Conservation (phyloP, 305 asterid species). For the Solanum chacoense region DNA sequence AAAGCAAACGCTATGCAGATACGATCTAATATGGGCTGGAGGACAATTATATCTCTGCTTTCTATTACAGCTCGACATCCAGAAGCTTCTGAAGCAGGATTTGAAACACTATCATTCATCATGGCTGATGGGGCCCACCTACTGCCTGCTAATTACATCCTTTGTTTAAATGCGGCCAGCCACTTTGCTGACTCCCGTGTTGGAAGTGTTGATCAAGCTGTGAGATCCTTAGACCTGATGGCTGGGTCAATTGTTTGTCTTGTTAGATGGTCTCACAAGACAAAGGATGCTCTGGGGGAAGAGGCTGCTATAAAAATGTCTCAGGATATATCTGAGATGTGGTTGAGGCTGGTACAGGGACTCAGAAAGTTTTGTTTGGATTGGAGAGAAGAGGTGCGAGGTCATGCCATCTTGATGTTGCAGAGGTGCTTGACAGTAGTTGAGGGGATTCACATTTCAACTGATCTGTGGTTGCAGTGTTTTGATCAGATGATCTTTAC, state of each 20-base stretch:
- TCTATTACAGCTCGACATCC: conserved; percentile 95
- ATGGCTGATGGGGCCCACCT: conserved; percentile 89
- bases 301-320: conserved; percentile 63
- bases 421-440: conserved; percentile 71
- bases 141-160: conserved; percentile 71
- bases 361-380: conserved; percentile 70
- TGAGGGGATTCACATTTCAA: conserved; percentile 50
- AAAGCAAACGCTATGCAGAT: conserved; percentile 90
- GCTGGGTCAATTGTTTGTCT: conserved; percentile 74
- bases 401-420: conserved; percentile 55
- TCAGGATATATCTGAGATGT: conserved; percentile 83
- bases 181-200: conserved; percentile 91
- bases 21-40: conserved; percentile 89
- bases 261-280: conserved; percentile 57
- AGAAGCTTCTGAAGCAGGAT: conserved; percentile 92
- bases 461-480: conserved; percentile 67
- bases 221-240: conserved; percentile 78
- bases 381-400: conserved; percentile 74
- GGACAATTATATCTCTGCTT: conserved; percentile 72
- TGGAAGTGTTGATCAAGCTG: conserved; percentile 60
- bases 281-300: conserved; percentile 60
- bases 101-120: conserved; percentile 65
- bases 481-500: conserved; percentile 70
- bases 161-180: conserved; percentile 76
- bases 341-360: conserved; percentile 87